These are phyloP conservation scores for Diaporthe sp. DNA, from an alignment of 2,329 filamentous ascomycete genomes.

Conservation along the genomic window DNA sequence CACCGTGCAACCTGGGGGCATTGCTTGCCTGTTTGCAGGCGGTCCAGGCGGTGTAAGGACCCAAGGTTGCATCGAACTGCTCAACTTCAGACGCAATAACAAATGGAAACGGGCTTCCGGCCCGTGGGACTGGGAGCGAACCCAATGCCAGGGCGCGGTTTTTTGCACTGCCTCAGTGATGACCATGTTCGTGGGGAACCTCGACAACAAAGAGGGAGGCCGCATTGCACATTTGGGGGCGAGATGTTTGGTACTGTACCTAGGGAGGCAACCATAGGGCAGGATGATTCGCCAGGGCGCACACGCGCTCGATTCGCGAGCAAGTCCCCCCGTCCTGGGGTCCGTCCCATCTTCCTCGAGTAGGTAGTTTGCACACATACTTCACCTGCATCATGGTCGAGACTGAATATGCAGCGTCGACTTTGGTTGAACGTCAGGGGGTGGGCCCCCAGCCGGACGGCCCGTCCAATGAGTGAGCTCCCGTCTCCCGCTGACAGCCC, in stretches of 20 bases:
- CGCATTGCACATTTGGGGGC: background rate
- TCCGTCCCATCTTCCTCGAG: background rate
- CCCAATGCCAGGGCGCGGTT: conserved; percentile 7
- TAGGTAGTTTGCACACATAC: background rate
- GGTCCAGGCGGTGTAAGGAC: conserved; percentile 26
- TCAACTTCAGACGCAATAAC: conserved; percentile 32
- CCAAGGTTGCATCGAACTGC: conserved; percentile 21
- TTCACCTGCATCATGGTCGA: conserved; percentile 4
- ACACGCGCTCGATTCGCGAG: background rate
- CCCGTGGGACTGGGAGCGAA: conserved; percentile 1
- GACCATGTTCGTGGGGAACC: conserved; percentile 6
- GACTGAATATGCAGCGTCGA: conserved; percentile 16
- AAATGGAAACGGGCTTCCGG: conserved; percentile 28
- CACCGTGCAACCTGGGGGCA: background rate
- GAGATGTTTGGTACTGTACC: background rate
- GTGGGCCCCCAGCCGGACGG: conserved; percentile 2
- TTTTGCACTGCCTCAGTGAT: conserved; percentile 21
- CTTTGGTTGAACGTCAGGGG: conserved; percentile 23
- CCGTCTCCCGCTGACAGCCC: conserved; percentile 31
- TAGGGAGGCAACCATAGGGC: background rate
- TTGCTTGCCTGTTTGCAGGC: conserved; percentile 18
- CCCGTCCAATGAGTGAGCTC: conserved; percentile 30
- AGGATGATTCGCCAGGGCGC: background rate
- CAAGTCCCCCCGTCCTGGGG: background rate
- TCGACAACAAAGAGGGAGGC: conserved; percentile 1